Evolutionary conservation across 1,139 yeast genomes (phyloP).

Genomic region (Pichia cactophila): DNA sequence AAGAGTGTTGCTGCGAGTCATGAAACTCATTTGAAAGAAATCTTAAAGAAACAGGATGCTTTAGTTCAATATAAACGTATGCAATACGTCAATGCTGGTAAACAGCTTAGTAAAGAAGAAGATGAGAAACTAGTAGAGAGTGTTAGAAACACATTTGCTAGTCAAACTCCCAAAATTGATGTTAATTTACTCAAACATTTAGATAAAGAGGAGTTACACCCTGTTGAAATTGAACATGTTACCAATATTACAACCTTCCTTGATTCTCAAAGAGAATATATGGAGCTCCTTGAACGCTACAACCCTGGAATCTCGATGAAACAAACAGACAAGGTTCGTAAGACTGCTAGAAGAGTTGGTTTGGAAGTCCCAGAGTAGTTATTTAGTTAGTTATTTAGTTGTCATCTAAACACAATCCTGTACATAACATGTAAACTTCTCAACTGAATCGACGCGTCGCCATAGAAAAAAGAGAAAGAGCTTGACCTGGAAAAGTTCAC

Average conservation of each 20-base stretch:
- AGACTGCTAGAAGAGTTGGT: constrained; percentile 84
- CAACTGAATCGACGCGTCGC: neutral
- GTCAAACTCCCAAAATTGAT: constrained; percentile 24
- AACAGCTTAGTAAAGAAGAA: constrained; percentile 26
- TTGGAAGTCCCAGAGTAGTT: constrained; percentile 45
- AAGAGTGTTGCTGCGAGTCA: constrained; percentile 38
- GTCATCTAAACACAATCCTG: neutral
- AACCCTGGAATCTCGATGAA: constrained; percentile 77
- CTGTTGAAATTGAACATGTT: constrained; percentile 33
- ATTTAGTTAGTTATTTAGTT: neutral
- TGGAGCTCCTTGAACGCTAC: constrained; percentile 73
- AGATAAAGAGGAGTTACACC: constrained; percentile 21
- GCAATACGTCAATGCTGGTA: constrained; percentile 38
- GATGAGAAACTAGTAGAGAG: constrained; percentile 21
- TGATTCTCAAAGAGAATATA: constrained; percentile 67
- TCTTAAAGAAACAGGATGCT: constrained; percentile 44
- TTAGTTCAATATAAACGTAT: constrained; percentile 47
- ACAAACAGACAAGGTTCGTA: constrained; percentile 68
- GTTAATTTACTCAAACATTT: constrained; percentile 27
- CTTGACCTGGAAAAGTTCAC: too few relatives aligned
- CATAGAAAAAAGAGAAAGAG: neutral
- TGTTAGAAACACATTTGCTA: constrained; percentile 17
- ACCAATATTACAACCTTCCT: constrained; percentile 49
- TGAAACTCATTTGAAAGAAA: constrained; percentile 38
- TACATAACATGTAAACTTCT: neutral